Evolutionary conservation across 2,329 filamentous ascomycete genomes (phyloP).

Genomic region (Fonsecaea multimorphosa): DNA sequence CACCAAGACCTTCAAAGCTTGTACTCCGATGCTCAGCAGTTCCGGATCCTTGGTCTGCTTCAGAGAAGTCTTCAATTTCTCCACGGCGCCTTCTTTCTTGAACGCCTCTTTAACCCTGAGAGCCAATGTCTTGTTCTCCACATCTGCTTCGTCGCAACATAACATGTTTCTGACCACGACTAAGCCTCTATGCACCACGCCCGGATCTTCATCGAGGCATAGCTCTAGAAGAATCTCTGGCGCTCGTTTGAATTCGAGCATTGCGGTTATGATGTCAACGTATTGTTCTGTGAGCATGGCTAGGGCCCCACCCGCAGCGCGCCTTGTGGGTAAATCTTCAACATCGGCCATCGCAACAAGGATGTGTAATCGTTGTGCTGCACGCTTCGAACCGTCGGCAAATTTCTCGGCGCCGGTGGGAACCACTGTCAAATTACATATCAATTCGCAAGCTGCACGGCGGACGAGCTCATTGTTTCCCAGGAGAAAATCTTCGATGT

Average conservation of each 20-base stretch:
- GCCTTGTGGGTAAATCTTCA: slow-evolving; percentile 77
- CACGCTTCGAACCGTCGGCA: slow-evolving; percentile 64
- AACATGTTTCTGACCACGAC: slow-evolving; percentile 78
- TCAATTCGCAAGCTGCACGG: slow-evolving; percentile 82
- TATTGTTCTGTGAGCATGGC: slow-evolving; percentile 84
- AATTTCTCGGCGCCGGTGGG: slow-evolving; percentile 54
- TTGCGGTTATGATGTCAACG: slow-evolving; percentile 67
- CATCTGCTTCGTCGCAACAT: slow-evolving; percentile 47
- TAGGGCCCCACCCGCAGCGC: slow-evolving; percentile 85
- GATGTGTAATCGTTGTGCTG: slow-evolving; percentile 77
- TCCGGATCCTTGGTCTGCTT: slow-evolving; percentile 71
- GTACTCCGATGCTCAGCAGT: slow-evolving; percentile 73
- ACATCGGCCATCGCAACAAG: slow-evolving; percentile 86
- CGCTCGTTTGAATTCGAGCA: slow-evolving; percentile 65
- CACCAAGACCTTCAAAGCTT: slow-evolving; percentile 66
- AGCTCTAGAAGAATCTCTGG: slow-evolving; percentile 79
- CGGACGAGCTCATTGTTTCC: slow-evolving; percentile 76
- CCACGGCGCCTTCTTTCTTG: slow-evolving; percentile 67
- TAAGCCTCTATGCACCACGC: slow-evolving; percentile 68
- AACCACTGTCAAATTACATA: slow-evolving; percentile 77
- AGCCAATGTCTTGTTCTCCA: slow-evolving; percentile 67
- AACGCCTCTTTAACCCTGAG: slow-evolving; percentile 65
- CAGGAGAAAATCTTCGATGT: slow-evolving; percentile 82
- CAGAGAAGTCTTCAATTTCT: slow-evolving; percentile 71
- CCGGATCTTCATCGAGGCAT: slow-evolving; percentile 70